phyloP scores from a whole-genome alignment of 345 rosid genomes.

The Syzygium aqueum region DNA sequence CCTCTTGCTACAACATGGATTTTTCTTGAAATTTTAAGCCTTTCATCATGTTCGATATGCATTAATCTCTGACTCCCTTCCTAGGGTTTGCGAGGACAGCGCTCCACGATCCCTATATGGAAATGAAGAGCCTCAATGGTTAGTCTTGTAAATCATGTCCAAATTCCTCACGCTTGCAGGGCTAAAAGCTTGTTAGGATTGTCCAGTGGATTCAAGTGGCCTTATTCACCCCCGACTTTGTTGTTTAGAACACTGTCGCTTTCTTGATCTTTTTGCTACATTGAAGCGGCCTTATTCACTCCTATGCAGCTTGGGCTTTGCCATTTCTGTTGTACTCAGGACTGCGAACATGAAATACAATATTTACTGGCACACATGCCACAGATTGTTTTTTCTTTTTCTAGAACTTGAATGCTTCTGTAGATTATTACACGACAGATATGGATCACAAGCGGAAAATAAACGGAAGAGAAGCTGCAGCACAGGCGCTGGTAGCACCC shows the following conservation, averaged over 20 bases:
- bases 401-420: not conserved
- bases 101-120: not conserved
- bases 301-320: not conserved
- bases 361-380: not conserved
- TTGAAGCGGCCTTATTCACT: not conserved
- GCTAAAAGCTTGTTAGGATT: not conserved
- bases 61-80: not conserved
- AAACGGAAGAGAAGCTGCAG: not conserved
- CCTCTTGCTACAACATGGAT: conserved; percentile 65
- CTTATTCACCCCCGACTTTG: not conserved
- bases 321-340: not conserved
- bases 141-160: not conserved
- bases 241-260: not conserved
- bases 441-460: not conserved
- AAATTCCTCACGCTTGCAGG: not conserved
- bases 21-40: conserved; percentile 4
- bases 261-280: not conserved
- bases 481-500: not conserved
- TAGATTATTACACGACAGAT: not conserved
- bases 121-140: not conserved
- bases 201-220: not conserved
- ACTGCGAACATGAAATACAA: not conserved
- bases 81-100: not conserved
- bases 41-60: not conserved
- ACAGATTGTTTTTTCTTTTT: not conserved